These are phyloP conservation scores for Xylaria sp. DNA, from an alignment of 2,329 filamentous ascomycete species.

Conservation along the genomic window DNA sequence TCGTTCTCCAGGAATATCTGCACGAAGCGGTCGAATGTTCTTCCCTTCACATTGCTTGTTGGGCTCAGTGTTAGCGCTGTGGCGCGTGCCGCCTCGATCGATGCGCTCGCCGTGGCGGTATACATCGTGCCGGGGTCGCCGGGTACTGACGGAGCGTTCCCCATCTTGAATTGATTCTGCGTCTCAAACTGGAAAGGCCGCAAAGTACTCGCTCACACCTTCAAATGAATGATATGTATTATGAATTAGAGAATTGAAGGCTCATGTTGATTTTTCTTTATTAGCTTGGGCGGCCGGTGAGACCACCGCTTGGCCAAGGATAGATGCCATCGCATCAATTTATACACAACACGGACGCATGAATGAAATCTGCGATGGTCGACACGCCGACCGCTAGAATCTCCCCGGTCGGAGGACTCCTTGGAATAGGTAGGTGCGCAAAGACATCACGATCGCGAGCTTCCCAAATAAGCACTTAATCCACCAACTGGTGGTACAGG, in stretches of 20 bases:
- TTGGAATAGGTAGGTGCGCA: conserved; percentile 23
- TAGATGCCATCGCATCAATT: not conserved
- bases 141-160: conserved; percentile 14
- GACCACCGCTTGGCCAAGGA: not conserved
- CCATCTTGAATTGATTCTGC: conserved; percentile 20
- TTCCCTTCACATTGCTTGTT: conserved; percentile 56
- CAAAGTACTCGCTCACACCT: not conserved
- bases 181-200: not conserved
- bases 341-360: not conserved
- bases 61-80: conserved; percentile 52
- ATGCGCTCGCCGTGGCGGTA: conserved; percentile 28
- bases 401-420: not conserved
- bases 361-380: not conserved
- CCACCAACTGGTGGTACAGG: conserved; percentile 5
- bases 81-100: conserved; percentile 39
- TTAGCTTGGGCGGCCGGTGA: not conserved
- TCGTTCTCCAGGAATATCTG: conserved; percentile 69
- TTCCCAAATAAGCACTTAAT: conserved; percentile 22
- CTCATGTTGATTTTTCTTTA: not conserved
- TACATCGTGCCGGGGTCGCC: conserved; percentile 30
- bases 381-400: not conserved
- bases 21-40: conserved; percentile 63
- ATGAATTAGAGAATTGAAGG: no score
- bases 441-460: conserved; percentile 5
- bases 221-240: not conserved